Base-by-base conservation (phyloP, 2,329 filamentous ascomycete species). In the Colletotrichum cordylinicola region DNA sequence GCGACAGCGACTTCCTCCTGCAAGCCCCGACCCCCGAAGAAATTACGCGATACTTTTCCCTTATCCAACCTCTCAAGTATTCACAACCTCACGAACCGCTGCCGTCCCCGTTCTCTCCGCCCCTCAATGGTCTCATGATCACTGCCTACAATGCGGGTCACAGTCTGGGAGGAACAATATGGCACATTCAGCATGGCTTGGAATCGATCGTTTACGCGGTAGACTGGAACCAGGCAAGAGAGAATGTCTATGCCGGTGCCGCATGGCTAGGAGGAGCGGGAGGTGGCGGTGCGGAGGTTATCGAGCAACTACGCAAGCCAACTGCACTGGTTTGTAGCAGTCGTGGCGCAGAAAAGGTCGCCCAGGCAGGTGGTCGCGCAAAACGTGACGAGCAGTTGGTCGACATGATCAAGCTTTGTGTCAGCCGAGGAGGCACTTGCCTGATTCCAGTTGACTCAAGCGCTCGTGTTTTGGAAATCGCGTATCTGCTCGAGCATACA, bases 171-270 rank as follows among this genome's bases (percentile, higher is more conserved):
- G 97, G 97, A 72, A 98, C 97, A 29, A 98, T 99, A 87, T 99
- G 97, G 97, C 96, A 98, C 81, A 96, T 99, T 78, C 96, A 98
- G 81, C 96, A 98, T 86, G 96, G 96, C 0, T 90, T 98, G 82
- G 97, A 99, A 84, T 98, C 96, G 1, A 96, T 99, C 56, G 96
- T 99, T 2, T 98, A 99, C 81, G 96, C 97, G 1, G 95, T 98
- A 21, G 96, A 98, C 82, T 99, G 97, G 97, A 98, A 98, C 80
- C 96, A 98, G 85, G 95, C 94, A n/a, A 92, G 95, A 79, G 97
- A 99, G 83, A 98, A 98, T 85, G 96, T 98, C 18, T 93, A 98
- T 75, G 93, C 96, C 0, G 96, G 96, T 77, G 97, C 97, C 27
- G 96, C 96, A 31, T 98, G 97, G 95, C 90, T 99, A 56, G 95